Percentiles rank a stretch among this genome's conserved stretches.
Evolutionary conservation across 345 rosid genomes (phyloP).

Genomic region (Stellera chamaejasme): DNA sequence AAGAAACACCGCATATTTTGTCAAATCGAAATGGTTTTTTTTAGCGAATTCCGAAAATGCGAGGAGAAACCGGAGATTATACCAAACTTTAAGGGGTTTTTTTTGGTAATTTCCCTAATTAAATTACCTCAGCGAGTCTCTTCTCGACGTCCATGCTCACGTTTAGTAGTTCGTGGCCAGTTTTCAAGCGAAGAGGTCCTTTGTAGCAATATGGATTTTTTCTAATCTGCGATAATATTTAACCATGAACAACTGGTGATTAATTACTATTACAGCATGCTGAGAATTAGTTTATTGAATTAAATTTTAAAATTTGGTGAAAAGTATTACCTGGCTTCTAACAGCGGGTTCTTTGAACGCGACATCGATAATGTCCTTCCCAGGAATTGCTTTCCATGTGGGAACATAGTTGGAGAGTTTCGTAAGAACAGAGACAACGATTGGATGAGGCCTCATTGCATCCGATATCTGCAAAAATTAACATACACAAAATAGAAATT

Average conservation of each 20-base stretch:
- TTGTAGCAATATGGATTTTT: slow-evolving; percentile 68
- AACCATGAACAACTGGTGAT: background rate
- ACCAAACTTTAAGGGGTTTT: no score
- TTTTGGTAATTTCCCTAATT: no score
- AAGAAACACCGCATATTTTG: background rate
- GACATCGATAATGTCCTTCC: slow-evolving; percentile 48
- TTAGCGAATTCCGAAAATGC: background rate
- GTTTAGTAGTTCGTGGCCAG: slow-evolving; percentile 50
- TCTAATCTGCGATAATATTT: slow-evolving; percentile 35
- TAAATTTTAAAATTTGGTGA: no score
- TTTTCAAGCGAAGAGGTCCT: slow-evolving; percentile 69
- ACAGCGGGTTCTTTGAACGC: slow-evolving; percentile 58
- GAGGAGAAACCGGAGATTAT: background rate
- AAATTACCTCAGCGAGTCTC: slow-evolving; percentile 46
- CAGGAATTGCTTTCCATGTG: slow-evolving; percentile 61
- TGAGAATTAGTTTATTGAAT: background rate
- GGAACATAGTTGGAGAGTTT: slow-evolving; percentile 44
- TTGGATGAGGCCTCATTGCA: slow-evolving; percentile 43
- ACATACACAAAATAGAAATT: background rate
- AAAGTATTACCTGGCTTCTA: slow-evolving; percentile 42
- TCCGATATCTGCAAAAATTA: slow-evolving; percentile 48
- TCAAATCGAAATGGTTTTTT: no score
- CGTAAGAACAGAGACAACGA: slow-evolving; percentile 29
- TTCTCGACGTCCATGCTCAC: slow-evolving; percentile 50
- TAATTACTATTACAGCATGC: background rate